Evolutionary conservation across 106 monocot genomes (phyloP).

Genomic region (Gastrodia elata): DNA sequence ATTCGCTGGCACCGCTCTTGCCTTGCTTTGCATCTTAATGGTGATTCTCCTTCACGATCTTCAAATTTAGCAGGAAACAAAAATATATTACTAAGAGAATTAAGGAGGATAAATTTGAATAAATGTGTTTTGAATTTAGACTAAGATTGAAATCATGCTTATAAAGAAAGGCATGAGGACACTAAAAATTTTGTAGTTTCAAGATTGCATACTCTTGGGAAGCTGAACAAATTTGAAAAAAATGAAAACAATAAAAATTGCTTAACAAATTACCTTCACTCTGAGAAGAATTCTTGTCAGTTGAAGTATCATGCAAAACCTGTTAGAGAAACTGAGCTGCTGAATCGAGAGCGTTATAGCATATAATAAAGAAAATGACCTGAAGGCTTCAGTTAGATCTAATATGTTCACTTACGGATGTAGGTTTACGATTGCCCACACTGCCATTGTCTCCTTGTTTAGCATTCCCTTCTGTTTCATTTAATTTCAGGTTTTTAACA

Average conservation of each 20-base stretch:
- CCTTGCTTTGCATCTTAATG: slow-evolving; percentile 77
- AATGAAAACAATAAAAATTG: slow-evolving; percentile 8
- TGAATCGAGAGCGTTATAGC: not conserved
- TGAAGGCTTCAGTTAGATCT: not conserved
- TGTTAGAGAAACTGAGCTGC: not conserved
- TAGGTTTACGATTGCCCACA: slow-evolving; percentile 15
- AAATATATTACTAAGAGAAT: not conserved
- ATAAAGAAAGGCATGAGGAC: not conserved
- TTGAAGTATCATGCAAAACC: slow-evolving; percentile 27
- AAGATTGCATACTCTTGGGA: not conserved
- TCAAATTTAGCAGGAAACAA: not conserved
- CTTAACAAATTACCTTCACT: slow-evolving; percentile 19
- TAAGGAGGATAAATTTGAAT: not conserved
- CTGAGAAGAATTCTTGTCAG: slow-evolving; percentile 28
- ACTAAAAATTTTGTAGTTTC: not conserved
- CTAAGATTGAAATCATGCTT: not conserved
- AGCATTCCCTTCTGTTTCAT: slow-evolving; percentile 14
- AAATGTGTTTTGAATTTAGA: not conserved
- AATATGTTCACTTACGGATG: slow-evolving; percentile 7
- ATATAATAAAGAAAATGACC: not conserved
- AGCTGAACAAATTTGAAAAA: not conserved
- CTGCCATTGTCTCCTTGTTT: slow-evolving; percentile 18
- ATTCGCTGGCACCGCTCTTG: slow-evolving; percentile 80
- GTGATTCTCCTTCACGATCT: slow-evolving; percentile 49
- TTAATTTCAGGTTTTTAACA: slow-evolving; percentile 20